A percentile compares a stretch with the other conserved stretches of the same genome.
Conservation (phyloP, 192 early-diverging fungal genomes). For the Mortierella antarctica region DNA sequence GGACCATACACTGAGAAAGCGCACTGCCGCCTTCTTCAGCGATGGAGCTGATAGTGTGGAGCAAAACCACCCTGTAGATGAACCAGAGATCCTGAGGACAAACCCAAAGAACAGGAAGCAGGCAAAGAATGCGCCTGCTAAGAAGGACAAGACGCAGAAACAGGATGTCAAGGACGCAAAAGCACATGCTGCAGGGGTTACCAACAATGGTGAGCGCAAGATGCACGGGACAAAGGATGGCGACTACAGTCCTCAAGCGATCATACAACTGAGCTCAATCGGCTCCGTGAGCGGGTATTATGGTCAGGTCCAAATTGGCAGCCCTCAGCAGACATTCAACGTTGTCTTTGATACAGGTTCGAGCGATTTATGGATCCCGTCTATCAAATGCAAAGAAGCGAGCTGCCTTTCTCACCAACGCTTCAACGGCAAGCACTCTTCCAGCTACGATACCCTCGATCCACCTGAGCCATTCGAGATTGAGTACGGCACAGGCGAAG, state of each 20-base stretch:
- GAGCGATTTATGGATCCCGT: conserved; percentile 71
- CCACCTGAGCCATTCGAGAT: conserved; percentile 33
- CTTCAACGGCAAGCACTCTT: conserved; percentile 16
- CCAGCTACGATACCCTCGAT: conserved; percentile 4
- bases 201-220: not conserved
- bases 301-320: conserved; percentile 46
- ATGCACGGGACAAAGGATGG: not conserved
- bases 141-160: conserved; percentile 14
- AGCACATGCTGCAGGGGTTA: not conserved
- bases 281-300: conserved; percentile 48
- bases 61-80: conserved; percentile 15
- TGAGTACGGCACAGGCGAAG: conserved; percentile 42
- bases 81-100: conserved; percentile 4
- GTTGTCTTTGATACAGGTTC: conserved; percentile 71
- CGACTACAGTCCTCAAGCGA: conserved; percentile 25
- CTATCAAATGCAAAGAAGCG: conserved; percentile 57
- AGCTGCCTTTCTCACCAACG: conserved; percentile 38
- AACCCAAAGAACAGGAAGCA: conserved; percentile 14
- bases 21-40: conserved; percentile 6
- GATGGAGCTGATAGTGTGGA: too few species aligned
- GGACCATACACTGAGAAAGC: conserved; percentile 11
- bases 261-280: conserved; percentile 28
- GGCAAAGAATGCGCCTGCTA: not conserved
- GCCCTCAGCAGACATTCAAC: conserved; percentile 42
- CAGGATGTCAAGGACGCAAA: not conserved